A percentile compares a stretch with the other conserved stretches of the same genome.
Conservation (phyloP, 345 rosid species). For the Toxicodendron radicans region DNA sequence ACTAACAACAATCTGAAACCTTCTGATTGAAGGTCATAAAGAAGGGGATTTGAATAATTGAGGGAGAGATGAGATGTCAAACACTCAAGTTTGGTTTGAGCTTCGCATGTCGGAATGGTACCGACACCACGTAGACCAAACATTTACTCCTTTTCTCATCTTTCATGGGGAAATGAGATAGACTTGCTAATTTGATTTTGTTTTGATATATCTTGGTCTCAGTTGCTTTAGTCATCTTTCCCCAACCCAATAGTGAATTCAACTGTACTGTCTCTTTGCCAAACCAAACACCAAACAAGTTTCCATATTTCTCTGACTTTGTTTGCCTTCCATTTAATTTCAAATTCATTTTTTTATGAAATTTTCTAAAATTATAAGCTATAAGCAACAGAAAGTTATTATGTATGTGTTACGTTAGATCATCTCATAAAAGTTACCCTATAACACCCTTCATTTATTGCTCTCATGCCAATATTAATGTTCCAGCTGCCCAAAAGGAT, state of each 20-base stretch:
- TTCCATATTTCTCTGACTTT: slow-evolving; percentile 4
- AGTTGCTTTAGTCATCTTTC: slow-evolving; percentile 11
- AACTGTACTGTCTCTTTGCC: background rate
- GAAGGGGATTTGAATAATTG: background rate
- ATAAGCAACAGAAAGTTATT: too few relatives aligned
- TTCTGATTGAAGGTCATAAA: background rate
- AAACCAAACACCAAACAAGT: slow-evolving; percentile 12
- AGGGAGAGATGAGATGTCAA: slow-evolving; percentile 21
- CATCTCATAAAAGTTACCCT: too few relatives aligned
- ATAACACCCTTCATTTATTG: too few relatives aligned
- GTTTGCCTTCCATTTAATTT: background rate
- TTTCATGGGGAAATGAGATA: slow-evolving; percentile 19
- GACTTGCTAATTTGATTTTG: background rate
- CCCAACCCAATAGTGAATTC: background rate
- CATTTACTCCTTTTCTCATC: slow-evolving; percentile 7
- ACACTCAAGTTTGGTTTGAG: slow-evolving; percentile 14
- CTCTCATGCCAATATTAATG: too few relatives aligned
- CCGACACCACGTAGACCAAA: slow-evolving; percentile 30
- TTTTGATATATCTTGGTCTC: background rate
- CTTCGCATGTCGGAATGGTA: slow-evolving; percentile 25
- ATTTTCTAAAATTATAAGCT: too few relatives aligned
- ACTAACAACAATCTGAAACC: slow-evolving; percentile 10
- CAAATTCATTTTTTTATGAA: background rate
- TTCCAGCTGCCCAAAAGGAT: too few relatives aligned
- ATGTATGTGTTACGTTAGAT: background rate